A percentile compares a stretch with the other conserved stretches of the same genome.
Evolutionary conservation across 176 grass and related monocot species (phyloP).

Genomic region (Urochloa ruziziensis): DNA sequence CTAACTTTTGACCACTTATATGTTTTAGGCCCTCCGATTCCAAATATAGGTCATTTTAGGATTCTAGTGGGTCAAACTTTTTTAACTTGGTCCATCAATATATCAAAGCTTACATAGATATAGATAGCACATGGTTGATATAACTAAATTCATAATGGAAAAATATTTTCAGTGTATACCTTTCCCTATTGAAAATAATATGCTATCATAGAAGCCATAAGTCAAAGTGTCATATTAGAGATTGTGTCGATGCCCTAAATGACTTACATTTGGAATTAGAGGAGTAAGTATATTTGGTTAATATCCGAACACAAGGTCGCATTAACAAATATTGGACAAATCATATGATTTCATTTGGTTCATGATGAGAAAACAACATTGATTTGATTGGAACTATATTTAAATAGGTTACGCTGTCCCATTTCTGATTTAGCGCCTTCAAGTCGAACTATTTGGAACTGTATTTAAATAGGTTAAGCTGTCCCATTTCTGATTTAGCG

Average conservation of each 20-base stretch:
- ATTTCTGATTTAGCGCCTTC: conserved; percentile 1
- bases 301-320: neutral
- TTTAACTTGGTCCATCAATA: neutral
- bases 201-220: neutral
- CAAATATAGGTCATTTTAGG: neutral
- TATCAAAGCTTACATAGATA: neutral
- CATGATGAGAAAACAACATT: neutral
- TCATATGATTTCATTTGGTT: neutral
- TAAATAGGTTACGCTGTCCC: neutral
- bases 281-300: neutral
- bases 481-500: neutral
- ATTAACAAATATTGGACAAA: neutral
- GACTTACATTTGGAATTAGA: neutral
- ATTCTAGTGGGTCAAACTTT: neutral
- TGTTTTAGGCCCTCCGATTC: neutral
- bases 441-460: no score
- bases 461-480: neutral
- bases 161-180: neutral
- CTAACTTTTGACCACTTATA: neutral
- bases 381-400: neutral
- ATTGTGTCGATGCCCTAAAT: neutral
- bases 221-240: neutral
- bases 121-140: neutral
- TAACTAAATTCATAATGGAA: neutral
- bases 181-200: neutral